Base-by-base conservation (phyloP, 495 filamentous ascomycete species). In the Bacidia gigantensis region DNA sequence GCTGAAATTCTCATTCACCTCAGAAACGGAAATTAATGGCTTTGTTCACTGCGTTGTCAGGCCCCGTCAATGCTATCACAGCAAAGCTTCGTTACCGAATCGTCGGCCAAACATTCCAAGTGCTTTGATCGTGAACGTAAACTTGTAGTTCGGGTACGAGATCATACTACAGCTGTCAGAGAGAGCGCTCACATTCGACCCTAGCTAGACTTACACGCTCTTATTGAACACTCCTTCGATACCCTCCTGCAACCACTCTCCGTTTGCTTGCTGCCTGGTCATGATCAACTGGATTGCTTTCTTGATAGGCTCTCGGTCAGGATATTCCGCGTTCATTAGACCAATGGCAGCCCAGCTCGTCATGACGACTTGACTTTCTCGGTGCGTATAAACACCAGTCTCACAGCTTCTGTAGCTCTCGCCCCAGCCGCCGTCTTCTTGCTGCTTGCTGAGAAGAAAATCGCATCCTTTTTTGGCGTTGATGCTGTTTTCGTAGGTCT, bases 161-260 rank as follows among this genome's bases (percentile, higher is more conserved):
- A 98, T 98, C 90, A 97, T 97, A 68, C 82, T 86, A 59, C 25
- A 9, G 29, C 29, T 14, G 14, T 35, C 29, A 35, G 29, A 7
- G 29, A 14, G 5, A 35, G 29, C 21, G 32, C 3, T 17, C 21
- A 12, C 49, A 52, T 18, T 2, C 2, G 10, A 38, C 11, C 1
- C 22, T n/a, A n/a, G n/a, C n/a, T n/a, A 9, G 11, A 78, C 78
- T 67, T 60, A 83, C 80, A 92, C 96, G 61, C 81, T 94, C 71
- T 96, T 95, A 68, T 98, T 98, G 71, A 98, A 98, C 11, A 98
- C 92, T 5, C 92, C 92, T 62, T 98, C 92, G 59, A 98, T 96
- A 0, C 80, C 81, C 68, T 98, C 92, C 62, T 96, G 90, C 56
- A 83, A 65, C 92, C 92, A 98, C 69, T 95, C 88, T 12, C 92